Conservation (phyloP, 2,329 filamentous ascomycete genomes). For the Orbilia oligospora region DNA sequence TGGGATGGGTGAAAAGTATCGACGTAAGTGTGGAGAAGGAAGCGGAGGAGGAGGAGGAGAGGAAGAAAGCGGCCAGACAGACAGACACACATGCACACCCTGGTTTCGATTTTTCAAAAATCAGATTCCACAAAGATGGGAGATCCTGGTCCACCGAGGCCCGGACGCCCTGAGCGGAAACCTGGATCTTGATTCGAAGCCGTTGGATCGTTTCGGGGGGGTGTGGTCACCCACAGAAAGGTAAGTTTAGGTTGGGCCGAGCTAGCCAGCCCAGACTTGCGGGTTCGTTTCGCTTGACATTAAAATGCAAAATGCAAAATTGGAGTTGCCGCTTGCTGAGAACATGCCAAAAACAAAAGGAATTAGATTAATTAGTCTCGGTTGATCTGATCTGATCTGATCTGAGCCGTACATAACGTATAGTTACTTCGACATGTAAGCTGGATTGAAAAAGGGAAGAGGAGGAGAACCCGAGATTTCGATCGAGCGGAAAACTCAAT, state of each 20-base stretch:
- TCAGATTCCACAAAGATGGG: slow-evolving; percentile 25
- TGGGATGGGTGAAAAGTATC: not conserved
- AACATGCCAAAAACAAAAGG: not conserved
- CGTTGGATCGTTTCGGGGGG: slow-evolving; percentile 48
- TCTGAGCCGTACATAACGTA: too few relatives aligned
- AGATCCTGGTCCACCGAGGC: slow-evolving; percentile 28
- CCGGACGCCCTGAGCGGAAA: slow-evolving; percentile 22
- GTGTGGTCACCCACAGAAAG: not conserved
- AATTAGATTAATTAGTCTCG: slow-evolving; percentile 4
- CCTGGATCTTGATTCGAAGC: slow-evolving; percentile 34
- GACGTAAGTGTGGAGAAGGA: slow-evolving; percentile 9
- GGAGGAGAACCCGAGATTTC: slow-evolving; percentile 29
- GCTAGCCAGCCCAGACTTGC: slow-evolving; percentile 23
- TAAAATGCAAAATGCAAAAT: slow-evolving; percentile 32
- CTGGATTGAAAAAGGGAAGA: not conserved
- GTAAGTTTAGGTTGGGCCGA: not conserved
- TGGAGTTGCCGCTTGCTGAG: slow-evolving; percentile 40
- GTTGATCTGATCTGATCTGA: not conserved
- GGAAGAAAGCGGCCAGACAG: not conserved
- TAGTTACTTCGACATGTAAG: too few relatives aligned
- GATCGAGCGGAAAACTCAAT: slow-evolving; percentile 41
- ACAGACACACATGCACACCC: too few relatives aligned
- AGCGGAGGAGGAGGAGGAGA: not conserved
- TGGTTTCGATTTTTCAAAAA: slow-evolving; percentile 14
- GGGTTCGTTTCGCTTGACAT: slow-evolving; percentile 26